These are phyloP conservation scores for Saccharomyces hybrid DNA, from an alignment of 1,139 yeast genomes.

Conservation along the genomic window DNA sequence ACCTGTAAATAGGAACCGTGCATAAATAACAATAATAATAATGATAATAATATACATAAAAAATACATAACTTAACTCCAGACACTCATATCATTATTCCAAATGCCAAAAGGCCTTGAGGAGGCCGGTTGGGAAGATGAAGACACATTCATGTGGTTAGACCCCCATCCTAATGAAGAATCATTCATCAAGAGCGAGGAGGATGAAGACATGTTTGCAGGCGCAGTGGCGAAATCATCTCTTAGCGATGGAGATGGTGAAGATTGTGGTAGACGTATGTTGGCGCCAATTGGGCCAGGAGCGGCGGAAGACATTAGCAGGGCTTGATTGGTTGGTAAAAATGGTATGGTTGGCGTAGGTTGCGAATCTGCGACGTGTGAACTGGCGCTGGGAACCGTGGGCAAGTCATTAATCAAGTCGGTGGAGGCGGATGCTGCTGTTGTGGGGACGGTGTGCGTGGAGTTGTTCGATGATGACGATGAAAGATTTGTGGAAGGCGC, in stretches of 20 bases:
- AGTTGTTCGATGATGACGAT: not conserved
- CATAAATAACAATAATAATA: not conserved
- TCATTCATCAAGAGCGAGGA: constrained; percentile 12
- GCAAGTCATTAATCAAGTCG: not conserved
- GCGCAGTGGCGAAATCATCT: not conserved
- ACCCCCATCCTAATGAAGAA: constrained; percentile 25
- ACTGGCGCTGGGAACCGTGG: not conserved
- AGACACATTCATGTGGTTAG: constrained; percentile 16
- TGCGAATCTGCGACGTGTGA: not conserved
- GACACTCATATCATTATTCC: constrained; percentile 33
- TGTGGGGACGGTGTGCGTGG: not conserved
- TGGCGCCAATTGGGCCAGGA: not conserved
- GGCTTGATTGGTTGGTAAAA: not conserved
- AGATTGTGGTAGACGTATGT: not conserved
- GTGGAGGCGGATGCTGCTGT: not conserved
- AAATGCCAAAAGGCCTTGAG: constrained; percentile 22
- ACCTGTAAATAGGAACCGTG: constrained; percentile 3
- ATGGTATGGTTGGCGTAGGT: not conserved
- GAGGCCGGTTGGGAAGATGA: constrained; percentile 17
- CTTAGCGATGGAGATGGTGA: not conserved
- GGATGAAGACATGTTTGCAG: not conserved
- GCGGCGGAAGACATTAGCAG: not conserved
- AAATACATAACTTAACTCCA: constrained; percentile 25
- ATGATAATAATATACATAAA: constrained; percentile 4
- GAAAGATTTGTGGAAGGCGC: not conserved